These are phyloP conservation scores for Trametopsis cervina DNA, from an alignment of 768 basidiomycete genomes.

Conservation along the genomic window DNA sequence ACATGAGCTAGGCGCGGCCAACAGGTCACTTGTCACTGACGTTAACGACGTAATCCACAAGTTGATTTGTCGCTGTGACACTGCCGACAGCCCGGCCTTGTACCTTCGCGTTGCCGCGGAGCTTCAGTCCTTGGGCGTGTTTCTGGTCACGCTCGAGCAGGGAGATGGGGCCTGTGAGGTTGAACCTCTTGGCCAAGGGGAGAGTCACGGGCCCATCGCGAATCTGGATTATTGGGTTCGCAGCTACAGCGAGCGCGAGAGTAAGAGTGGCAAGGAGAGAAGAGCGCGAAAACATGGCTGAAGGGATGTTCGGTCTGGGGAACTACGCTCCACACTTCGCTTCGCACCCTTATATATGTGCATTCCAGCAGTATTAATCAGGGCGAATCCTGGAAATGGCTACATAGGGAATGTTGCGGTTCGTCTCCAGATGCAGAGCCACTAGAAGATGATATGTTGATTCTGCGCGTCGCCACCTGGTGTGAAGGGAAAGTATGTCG, in stretches of 20 bases:
- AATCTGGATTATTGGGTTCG: constrained; percentile 20
- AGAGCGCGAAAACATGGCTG: constrained; percentile 17
- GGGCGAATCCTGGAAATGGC: too few relatives aligned
- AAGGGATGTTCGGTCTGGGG: background rate
- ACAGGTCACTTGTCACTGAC: constrained; percentile 10
- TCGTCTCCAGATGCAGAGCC: too few relatives aligned
- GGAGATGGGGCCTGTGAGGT: constrained; percentile 40
- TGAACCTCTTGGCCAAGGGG: constrained; percentile 47
- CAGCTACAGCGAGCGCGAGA: constrained; percentile 18
- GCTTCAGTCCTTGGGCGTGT: constrained; percentile 39
- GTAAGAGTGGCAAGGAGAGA: constrained; percentile 20
- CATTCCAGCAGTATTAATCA: too few relatives aligned
- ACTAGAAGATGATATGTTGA: background rate
- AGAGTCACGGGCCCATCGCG: constrained; percentile 29
- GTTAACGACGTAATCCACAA: constrained; percentile 31
- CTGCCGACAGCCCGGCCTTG: constrained; percentile 19
- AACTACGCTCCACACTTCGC: too few relatives aligned
- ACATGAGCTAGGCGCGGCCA: background rate
- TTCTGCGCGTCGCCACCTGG: background rate
- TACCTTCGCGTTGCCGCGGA: constrained; percentile 24
- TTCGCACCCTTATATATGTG: too few relatives aligned
- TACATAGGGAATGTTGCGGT: too few relatives aligned
- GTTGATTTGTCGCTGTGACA: constrained; percentile 36
- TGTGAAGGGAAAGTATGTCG: background rate
- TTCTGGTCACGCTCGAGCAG: constrained; percentile 45